phyloP scores from a whole-genome alignment of 2,329 filamentous ascomycete species.

The Diplocarpon mali region DNA sequence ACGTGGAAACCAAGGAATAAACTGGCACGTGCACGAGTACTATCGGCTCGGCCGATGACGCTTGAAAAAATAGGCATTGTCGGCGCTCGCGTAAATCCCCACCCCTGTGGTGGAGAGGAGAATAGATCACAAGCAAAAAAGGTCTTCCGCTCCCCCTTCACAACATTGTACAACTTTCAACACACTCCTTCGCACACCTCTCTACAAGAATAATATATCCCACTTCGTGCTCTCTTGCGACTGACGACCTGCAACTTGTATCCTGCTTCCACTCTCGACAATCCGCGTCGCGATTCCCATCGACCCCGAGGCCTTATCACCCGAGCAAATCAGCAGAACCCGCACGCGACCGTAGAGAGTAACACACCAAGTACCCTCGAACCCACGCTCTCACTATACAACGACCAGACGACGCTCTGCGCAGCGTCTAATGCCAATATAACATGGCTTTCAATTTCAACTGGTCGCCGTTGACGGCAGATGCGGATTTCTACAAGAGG shows the following conservation, averaged over 20 bases:
- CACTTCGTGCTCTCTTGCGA: too few relatives aligned
- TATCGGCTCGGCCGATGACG: neutral
- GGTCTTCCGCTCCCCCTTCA: neutral
- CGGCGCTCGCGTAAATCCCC: neutral
- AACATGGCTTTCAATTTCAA: conserved; percentile 99
- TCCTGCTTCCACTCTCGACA: too few relatives aligned
- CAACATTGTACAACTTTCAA: conserved; percentile 1
- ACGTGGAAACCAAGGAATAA: neutral
- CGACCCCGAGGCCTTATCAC: too few relatives aligned
- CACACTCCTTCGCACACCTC: neutral
- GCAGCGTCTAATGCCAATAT: conserved; percentile 22
- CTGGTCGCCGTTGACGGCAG: conserved; percentile 97
- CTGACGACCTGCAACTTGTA: too few relatives aligned
- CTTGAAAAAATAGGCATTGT: neutral
- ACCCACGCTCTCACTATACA: too few relatives aligned
- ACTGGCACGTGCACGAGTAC: neutral
- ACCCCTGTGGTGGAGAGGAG: neutral
- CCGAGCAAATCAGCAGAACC: too few relatives aligned
- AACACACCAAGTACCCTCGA: too few relatives aligned
- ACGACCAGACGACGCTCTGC: too few relatives aligned
- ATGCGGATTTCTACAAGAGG: conserved; percentile 80
- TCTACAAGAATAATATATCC: neutral
- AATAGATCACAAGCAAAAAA: conserved; percentile 1
- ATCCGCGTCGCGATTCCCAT: too few relatives aligned
- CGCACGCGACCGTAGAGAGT: too few relatives aligned